Evolutionary conservation across 108 stramenopile genomes (phyloP).

Genomic region (Skeletonema costatum): DNA sequence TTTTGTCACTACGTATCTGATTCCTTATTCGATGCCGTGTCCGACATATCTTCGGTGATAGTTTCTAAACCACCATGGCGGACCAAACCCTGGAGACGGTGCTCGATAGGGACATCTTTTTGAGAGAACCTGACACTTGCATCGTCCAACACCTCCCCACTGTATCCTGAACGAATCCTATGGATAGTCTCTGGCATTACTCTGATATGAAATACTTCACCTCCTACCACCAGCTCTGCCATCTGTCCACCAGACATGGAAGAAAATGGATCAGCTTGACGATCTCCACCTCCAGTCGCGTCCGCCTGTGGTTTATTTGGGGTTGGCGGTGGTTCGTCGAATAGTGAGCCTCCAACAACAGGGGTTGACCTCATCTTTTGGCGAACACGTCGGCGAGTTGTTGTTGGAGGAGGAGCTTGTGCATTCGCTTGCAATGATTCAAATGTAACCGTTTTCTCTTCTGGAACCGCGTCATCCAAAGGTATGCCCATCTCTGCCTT

Average conservation of each 20-base stretch:
- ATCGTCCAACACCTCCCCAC: constrained; percentile 57
- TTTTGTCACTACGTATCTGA: not conserved
- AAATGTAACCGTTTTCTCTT: not conserved
- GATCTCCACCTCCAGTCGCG: not conserved
- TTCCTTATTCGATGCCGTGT: constrained; percentile 19
- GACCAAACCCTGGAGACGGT: constrained; percentile 60
- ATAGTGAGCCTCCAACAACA: constrained; percentile 33
- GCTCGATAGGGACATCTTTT: constrained; percentile 61
- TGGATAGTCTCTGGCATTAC: constrained; percentile 55
- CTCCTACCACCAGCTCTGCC: constrained; percentile 69
- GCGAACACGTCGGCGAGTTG: constrained; percentile 33
- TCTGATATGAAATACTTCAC: constrained; percentile 66
- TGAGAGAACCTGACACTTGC: constrained; percentile 44
- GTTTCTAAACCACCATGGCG: constrained; percentile 46
- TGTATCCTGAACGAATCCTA: constrained; percentile 56
- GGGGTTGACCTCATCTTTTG: constrained; percentile 36
- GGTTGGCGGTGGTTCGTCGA: constrained; percentile 26
- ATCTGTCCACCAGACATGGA: constrained; percentile 10
- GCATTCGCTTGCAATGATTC: not conserved
- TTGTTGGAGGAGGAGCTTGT: constrained; percentile 1
- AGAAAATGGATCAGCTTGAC: constrained; percentile 5
- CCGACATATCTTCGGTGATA: constrained; percentile 29
- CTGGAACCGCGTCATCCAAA: constrained; percentile 13
- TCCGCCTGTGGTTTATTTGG: constrained; percentile 14
- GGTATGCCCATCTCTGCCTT: constrained; percentile 47